phyloP scores from a whole-genome alignment of 108 stramenopile species.

The Discostella stelligeroides region DNA sequence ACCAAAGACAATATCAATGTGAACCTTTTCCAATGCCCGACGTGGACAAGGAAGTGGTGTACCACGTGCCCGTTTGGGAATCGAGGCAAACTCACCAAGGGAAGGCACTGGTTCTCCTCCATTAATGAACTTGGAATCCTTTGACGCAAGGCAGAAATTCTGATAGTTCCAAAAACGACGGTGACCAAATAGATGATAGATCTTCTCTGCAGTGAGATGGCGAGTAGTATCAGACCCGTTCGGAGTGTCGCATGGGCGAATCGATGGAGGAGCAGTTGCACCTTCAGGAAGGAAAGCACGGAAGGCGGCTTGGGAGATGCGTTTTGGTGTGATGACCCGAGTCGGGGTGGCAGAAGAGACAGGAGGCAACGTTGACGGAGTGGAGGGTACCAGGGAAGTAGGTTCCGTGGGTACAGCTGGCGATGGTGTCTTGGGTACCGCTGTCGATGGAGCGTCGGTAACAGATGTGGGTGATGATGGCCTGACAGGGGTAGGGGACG shows the following conservation, averaged over 20 bases:
- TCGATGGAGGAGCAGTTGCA: background rate
- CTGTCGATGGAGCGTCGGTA: too few species aligned
- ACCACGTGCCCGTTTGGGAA: constrained; percentile 5
- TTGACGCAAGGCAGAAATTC: constrained; percentile 1
- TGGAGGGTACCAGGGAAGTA: too few species aligned
- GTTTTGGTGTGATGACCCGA: background rate
- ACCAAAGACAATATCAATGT: constrained; percentile 26
- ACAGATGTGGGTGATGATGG: too few species aligned
- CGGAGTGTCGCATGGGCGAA: background rate
- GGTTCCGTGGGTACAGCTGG: too few species aligned
- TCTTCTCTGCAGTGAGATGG: background rate
- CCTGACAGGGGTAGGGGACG: too few species aligned
- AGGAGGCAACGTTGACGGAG: too few species aligned
- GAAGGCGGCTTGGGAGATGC: background rate
- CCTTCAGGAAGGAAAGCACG: too few species aligned
- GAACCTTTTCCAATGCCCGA: constrained; percentile 17
- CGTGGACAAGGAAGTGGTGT: background rate
- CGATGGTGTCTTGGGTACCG: too few species aligned
- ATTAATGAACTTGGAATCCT: constrained; percentile 15
- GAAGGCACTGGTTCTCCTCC: constrained; percentile 4
- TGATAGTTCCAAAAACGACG: background rate
- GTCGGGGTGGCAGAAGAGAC: too few species aligned
- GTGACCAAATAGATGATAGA: background rate
- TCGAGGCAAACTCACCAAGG: constrained; percentile 18
- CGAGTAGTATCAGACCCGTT: background rate